These are phyloP conservation scores for Cryptosporidium sp. DNA, from an alignment of 169 alveolate genomes.

Conservation along the genomic window DNA sequence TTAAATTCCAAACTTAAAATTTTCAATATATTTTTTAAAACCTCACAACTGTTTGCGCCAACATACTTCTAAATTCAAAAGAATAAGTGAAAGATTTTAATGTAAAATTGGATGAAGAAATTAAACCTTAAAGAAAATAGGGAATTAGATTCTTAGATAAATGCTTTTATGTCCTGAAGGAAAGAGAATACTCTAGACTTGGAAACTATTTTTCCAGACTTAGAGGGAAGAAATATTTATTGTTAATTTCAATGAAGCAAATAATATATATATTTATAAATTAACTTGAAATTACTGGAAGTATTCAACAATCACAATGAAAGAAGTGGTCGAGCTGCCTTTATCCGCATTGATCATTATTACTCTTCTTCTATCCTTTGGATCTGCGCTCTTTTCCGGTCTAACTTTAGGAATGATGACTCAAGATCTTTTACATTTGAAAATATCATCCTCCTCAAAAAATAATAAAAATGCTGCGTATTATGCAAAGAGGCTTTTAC, in stretches of 20 bases:
- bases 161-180: background rate
- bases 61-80: background rate
- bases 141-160: background rate
- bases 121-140: background rate
- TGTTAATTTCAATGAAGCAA: background rate
- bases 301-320: background rate
- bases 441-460: constrained; percentile 81
- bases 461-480: constrained; percentile 82
- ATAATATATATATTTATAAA: background rate
- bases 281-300: background rate
- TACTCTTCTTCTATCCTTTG: constrained; percentile 76
- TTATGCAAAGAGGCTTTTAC: constrained; percentile 87
- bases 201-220: background rate
- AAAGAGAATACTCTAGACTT: background rate
- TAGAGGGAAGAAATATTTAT: background rate
- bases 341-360: constrained; percentile 47
- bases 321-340: constrained; percentile 27
- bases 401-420: constrained; percentile 89
- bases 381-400: constrained; percentile 89
- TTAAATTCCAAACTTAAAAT: too few species aligned
- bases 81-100: background rate
- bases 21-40: too few species aligned
- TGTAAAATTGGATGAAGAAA: background rate
- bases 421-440: constrained; percentile 86
- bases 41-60: background rate